phyloP scores from a whole-genome alignment of 306 rosid species.

The Prunus salicina region DNA sequence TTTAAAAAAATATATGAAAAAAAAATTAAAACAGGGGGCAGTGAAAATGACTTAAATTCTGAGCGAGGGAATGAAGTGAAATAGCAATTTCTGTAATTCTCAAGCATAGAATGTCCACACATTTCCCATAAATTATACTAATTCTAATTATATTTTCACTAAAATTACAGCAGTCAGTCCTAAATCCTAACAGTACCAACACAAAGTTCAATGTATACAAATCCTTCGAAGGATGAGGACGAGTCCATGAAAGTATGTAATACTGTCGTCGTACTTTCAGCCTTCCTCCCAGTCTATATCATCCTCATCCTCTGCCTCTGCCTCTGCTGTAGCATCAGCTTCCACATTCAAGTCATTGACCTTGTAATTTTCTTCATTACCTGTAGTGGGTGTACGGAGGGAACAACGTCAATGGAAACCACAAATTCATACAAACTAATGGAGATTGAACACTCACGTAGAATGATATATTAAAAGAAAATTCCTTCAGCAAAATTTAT shows the following conservation, averaged over 20 bases:
- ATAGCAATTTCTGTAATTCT: neutral
- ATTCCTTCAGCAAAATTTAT: too few species aligned
- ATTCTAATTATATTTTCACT: neutral
- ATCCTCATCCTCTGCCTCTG: conserved; percentile 36
- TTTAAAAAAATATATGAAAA: neutral
- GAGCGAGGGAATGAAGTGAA: neutral
- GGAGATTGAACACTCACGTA: too few species aligned
- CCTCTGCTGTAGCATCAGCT: conserved; percentile 56
- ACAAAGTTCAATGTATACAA: neutral
- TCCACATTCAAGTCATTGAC: conserved; percentile 75
- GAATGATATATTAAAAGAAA: too few species aligned
- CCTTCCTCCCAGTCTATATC: conserved; percentile 96
- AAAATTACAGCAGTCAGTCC: neutral
- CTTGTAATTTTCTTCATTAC: conserved; percentile 59
- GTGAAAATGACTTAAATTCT: too few species aligned
- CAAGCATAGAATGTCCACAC: neutral
- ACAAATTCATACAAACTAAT: too few species aligned
- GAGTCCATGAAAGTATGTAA: neutral
- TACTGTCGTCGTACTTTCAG: conserved; percentile 18
- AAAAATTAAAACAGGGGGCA: too few species aligned
- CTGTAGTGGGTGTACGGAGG: conserved; percentile 27
- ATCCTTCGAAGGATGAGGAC: neutral
- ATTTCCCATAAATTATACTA: neutral
- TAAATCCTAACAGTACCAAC: conserved; percentile 12
- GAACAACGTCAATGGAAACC: neutral